Evolutionary conservation across 73 alveolate genomes (phyloP).

Genomic region (Tetrahymena malaccensis): DNA sequence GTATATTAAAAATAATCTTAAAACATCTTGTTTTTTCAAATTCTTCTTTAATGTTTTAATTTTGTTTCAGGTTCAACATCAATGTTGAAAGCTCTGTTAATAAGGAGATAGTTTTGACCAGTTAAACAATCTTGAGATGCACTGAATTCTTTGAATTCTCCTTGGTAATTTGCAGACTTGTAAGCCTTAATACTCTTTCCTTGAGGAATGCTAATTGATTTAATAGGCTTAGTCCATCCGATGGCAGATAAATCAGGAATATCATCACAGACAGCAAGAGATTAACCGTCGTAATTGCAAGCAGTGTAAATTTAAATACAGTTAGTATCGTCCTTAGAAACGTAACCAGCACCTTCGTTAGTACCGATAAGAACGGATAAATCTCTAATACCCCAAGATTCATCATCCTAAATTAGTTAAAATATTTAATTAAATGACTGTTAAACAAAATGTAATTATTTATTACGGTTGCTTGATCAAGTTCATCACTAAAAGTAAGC

Average conservation of each 20-base stretch:
- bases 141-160: neutral
- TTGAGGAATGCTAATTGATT: conserved; percentile 11
- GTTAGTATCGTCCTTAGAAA: neutral
- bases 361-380: neutral
- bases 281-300: conserved; percentile 18
- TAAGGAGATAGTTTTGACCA: neutral
- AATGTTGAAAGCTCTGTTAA: neutral
- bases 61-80: neutral
- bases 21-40: neutral
- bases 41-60: neutral
- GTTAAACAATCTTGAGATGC: neutral
- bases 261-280: conserved; percentile 18
- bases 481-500: neutral
- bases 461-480: neutral
- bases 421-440: neutral
- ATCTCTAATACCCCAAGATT: neutral
- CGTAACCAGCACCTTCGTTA: neutral
- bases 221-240: conserved; percentile 40
- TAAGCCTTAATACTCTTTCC: neutral
- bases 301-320: conserved; percentile 9
- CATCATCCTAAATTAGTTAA: neutral
- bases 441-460: neutral
- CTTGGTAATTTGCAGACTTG: neutral
- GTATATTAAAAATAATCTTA: neutral
- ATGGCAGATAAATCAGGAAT: conserved; percentile 15